Base-by-base conservation (phyloP, 352 stramenopile genomes). In the Phytophthora syringae region DNA sequence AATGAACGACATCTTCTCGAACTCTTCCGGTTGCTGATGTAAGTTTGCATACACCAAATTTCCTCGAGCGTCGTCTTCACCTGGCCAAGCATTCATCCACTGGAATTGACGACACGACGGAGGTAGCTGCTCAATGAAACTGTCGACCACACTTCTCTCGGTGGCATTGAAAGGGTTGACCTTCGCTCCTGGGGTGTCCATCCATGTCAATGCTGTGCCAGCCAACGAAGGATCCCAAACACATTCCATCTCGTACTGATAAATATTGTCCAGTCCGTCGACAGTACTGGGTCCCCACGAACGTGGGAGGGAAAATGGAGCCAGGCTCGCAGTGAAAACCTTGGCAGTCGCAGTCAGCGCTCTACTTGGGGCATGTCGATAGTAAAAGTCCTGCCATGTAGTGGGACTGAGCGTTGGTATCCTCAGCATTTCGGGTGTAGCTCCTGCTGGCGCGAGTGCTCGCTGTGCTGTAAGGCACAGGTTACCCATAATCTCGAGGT, bases 21-120 rank as follows among this genome's bases (percentile, higher is more conserved):
- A 73, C 20, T 55, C 51, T 21, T 66, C 28, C 0, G 47, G 48
- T 12, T 60, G 39, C 16, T 76, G 50, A 15, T 52, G 21, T 16
- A 76, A 44, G 3, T 77, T 65, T 0, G 80, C 47, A 39, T 90
- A 90, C 18, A 79, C 60, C 7, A 74, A 15, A 21, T 90, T 90
- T 1, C 79, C 79, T 18, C 79, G 67, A 7, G 49, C 74, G 11
- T 63, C 62, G 2, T 48, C 60, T 60, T 63, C 24, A 10, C 61
- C 70, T 22, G 83, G 80, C 52, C 70, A 80, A n/a, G 21, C 44
- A 16, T 85, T 74, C 28, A 74, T 70, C 83, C 83, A 90, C 32
- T 84, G 74, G 32, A 76, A 57, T 3, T 61, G 28, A 0, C 45
- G 10, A 6, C 56, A 80, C 12, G 18, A 15, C 11, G 4, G 5